A percentile compares a stretch with the other conserved stretches of the same genome.
phyloP scores from a whole-genome alignment of 2,329 filamentous ascomycete genomes.

The Thelonectria discophora region DNA sequence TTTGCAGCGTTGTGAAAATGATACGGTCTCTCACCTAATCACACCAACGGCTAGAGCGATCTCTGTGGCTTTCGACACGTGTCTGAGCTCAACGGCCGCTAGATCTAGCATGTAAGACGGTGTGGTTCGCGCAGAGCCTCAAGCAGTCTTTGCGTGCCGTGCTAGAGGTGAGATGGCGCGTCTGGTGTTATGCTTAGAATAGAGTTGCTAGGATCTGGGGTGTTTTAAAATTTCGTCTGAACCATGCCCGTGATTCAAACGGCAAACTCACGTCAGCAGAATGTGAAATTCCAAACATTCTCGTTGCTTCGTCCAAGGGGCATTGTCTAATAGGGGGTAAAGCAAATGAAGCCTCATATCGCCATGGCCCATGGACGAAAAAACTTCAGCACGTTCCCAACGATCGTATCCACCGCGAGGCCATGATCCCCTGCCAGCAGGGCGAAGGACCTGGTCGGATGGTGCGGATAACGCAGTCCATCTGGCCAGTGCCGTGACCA shows the following conservation, averaged over 20 bases:
- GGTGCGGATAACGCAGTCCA: not conserved
- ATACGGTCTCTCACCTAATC: not conserved
- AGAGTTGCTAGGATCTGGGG: not conserved
- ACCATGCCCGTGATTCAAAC: not conserved
- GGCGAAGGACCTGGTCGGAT: not conserved
- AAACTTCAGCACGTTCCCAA: not conserved
- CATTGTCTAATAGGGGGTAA: not conserved
- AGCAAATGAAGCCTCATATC: not conserved
- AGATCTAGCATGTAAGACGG: not conserved
- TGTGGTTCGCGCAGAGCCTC: not conserved
- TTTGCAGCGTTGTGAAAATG: not conserved
- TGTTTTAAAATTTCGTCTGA: not conserved
- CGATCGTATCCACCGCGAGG: slow-evolving; percentile 4
- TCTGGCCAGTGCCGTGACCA: not conserved
- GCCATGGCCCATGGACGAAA: not conserved
- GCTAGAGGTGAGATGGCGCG: not conserved
- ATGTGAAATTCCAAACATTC: not conserved
- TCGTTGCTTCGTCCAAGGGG: not conserved
- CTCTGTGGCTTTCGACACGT: not conserved
- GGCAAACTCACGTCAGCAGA: not conserved
- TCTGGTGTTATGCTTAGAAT: slow-evolving; percentile 8
- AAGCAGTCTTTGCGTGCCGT: not conserved
- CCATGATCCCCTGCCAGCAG: not conserved
- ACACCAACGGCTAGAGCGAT: not conserved
- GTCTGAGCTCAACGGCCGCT: too few relatives aligned